Conservation (phyloP, 345 rosid genomes). For the Barbarea vulgaris region DNA sequence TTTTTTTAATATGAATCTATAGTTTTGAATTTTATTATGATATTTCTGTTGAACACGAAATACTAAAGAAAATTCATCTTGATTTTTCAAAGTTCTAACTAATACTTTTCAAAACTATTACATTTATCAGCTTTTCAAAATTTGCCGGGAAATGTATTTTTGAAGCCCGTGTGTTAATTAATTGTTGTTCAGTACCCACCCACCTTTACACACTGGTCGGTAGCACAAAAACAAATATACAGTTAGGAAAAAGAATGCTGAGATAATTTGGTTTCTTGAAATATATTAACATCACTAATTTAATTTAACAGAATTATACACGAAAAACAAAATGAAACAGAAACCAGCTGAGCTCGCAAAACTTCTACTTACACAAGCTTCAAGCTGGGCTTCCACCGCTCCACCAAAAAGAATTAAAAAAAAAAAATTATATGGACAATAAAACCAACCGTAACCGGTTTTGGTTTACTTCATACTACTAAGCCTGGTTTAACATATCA, state of each 20-base stretch:
- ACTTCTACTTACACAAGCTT: slow-evolving; percentile 37
- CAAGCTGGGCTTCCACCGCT: slow-evolving; percentile 30
- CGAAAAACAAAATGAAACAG: slow-evolving; percentile 19
- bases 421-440: slow-evolving; percentile 6
- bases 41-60: not conserved
- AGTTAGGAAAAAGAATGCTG: not conserved
- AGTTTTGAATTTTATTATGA: not conserved
- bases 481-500: slow-evolving; percentile 70
- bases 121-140: too few species aligned
- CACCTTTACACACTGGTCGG: not conserved
- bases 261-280: not conserved
- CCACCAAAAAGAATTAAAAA: not conserved
- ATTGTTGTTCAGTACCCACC: not conserved
- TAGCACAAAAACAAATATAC: not conserved
- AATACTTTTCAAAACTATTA: not conserved
- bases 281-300: not conserved
- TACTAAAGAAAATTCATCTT: too few species aligned
- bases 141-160: too few species aligned
- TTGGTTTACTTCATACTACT: slow-evolving; percentile 34
- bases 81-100: not conserved
- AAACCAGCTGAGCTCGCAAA: slow-evolving; percentile 44
- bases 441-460: slow-evolving; percentile 31
- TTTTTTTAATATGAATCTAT: too few species aligned
- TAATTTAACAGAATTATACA: not conserved
- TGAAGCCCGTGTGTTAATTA: not conserved